Base-by-base conservation (phyloP, 495 filamentous ascomycete genomes). In the Penicillium coffeae region DNA sequence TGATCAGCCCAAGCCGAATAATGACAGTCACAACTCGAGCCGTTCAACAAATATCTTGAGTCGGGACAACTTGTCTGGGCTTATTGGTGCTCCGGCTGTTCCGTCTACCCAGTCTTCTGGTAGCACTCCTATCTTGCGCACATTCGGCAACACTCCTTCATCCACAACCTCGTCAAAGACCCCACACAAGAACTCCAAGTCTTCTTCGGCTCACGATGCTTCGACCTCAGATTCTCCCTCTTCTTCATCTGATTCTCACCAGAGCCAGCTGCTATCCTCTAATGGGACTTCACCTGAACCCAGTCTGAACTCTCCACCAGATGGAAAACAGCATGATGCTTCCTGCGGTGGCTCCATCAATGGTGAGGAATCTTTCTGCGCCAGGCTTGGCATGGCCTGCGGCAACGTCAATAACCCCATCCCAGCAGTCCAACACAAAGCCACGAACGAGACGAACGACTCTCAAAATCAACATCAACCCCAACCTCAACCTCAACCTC, bases 271-370 rank as follows among this genome's bases (percentile, higher is more conserved):
- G 68, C 59, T 80, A 52, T 95, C 90, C n/a, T 98, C 93, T 4
- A 90, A 81, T 58, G 90, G 89, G 16, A 89, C 85, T n/a, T 86
- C 83, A 13, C 85, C 85, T 2, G 85, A 88, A 54, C 82, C 85
- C 12, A 79, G 72, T 34, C 62, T 74, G 21, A 78, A 81, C 51
- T 81, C 79, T 35, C 81, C 80, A 7, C 63, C 62, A 10, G 75
- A 72, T 41, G 74, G 77, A 42, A 88, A 87, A 62, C 66, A 79
- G n/a, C 56, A 80, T 51, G 82, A 86, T 9, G 44, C 57, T 18
- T 48, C 48, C 2, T 68, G 60, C 33, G 51, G 51, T 16, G 45
- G 48, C 42, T 53, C 70, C 64, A 70, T 70, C 35, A 69, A 77
- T 69, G 81, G 79, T 69, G 80, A 81, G 70, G 64, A 71, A 62